Conservation (phyloP, 345 rosid genomes). For the Populus deltoides region DNA sequence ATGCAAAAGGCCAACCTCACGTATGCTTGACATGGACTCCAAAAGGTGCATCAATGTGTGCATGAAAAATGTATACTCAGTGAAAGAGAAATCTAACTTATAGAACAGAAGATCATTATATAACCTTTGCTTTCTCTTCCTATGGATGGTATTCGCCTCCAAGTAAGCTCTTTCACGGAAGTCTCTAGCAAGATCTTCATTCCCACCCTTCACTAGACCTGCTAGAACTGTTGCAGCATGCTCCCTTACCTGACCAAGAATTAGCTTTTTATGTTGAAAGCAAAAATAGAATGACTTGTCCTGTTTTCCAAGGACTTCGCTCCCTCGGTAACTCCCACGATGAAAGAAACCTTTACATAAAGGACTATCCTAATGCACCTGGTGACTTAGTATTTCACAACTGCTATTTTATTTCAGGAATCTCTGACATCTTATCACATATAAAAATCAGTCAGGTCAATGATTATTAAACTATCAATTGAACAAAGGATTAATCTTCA, state of each 20-base stretch:
- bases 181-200: conserved; percentile 70
- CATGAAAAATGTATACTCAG: not conserved
- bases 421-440: not conserved
- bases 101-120: not conserved
- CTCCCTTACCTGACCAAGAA: conserved; percentile 75
- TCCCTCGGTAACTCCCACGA: conserved; percentile 2
- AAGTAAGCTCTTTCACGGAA: conserved; percentile 79
- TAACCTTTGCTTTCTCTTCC: conserved; percentile 62
- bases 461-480: not conserved
- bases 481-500: not conserved
- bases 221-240: conserved; percentile 98
- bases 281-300: not conserved
- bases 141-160: conserved; percentile 64
- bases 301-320: conserved; percentile 6
- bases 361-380: not conserved
- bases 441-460: not conserved
- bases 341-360: not conserved
- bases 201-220: conserved; percentile 93
- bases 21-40: not conserved
- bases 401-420: not conserved
- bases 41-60: not conserved
- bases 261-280: conserved; percentile 1
- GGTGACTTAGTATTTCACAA: not conserved
- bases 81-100: not conserved
- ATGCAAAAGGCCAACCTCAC: not conserved